Evolutionary conservation across 2,329 filamentous ascomycete species (phyloP), one percentile per base, ranked within the genome.

Genomic region (Graphiopsis chlorocephala): DNA sequence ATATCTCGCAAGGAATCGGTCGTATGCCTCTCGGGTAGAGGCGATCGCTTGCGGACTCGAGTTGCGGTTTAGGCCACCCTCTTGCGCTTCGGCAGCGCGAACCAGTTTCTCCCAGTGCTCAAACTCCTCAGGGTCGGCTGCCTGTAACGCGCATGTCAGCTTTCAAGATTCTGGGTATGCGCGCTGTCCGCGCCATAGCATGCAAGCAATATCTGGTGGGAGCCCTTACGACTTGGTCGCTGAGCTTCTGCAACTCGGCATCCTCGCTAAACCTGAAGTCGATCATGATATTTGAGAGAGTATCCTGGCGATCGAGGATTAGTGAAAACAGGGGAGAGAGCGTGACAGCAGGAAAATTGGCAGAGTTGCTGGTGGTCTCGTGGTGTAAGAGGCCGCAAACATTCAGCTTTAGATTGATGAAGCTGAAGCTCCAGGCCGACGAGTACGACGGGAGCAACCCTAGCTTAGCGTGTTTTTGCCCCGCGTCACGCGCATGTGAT

Each of bases 31-130:
- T 78, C 95, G 90, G 64, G 93, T 90, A 12, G 92, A 89, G 23
- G 92, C 89, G 72, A 99, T 93, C 29, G 95, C 92, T 74, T 96
- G 91, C 0, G 95, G 93, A 76, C 91, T 97, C 48, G 95, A 98
- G 80, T 99, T 99, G 72, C 95, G 90, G 77, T 96, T 97, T 68
- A 99, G 86, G 64, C 94, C 95, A 67, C 93, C 94, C 75, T 99
- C 95, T 68, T 97, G 88, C 59, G 84, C 84, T 77, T 97, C 92
- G 70, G 90, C 91, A 58, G 89, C 88, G 72, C 88, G 88, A 70
- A 97, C 88, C 64, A 98, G 86, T 78, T 92, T 94, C 79, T 98
- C 94, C 95, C 95, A 99, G 67, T 86, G 86, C 72, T 97, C 94
- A 74, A 97, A 98, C 75, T 92, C 93, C 78, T 99, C 95, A 14